phyloP scores from a whole-genome alignment of 2,329 filamentous ascomycete genomes.

The Colletotrichum neosansevieriae region DNA sequence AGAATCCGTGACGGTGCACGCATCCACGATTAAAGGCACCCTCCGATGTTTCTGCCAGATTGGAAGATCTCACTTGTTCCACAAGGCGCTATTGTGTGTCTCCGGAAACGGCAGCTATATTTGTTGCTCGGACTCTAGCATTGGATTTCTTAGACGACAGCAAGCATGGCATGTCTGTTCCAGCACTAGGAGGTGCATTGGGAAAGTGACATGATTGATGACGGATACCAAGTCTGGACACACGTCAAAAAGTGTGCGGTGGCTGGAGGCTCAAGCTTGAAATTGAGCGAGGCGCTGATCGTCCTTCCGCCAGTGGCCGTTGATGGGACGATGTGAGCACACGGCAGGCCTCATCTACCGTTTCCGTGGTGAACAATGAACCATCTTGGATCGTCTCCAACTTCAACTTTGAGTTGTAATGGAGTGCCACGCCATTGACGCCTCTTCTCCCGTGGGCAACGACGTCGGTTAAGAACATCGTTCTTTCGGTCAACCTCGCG shows the following conservation, averaged over 20 bases:
- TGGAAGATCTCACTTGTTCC: neutral
- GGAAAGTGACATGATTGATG: conserved; percentile 17
- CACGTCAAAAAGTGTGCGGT: conserved; percentile 5
- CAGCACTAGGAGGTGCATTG: neutral
- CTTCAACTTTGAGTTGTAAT: neutral
- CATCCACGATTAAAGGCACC: conserved; percentile 7
- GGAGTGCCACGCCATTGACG: conserved; percentile 16
- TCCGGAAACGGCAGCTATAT: neutral
- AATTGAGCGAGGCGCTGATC: conserved; percentile 23
- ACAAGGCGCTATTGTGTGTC: conserved; percentile 1
- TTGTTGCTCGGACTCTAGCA: conserved; percentile 9
- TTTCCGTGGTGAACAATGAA: conserved; percentile 34
- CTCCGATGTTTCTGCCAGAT: conserved; percentile 26
- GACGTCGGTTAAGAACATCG: neutral
- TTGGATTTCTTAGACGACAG: neutral
- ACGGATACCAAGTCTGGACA: conserved; percentile 9
- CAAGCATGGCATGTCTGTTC: conserved; percentile 1
- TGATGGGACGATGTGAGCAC: conserved; percentile 21
- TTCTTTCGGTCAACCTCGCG: neutral
- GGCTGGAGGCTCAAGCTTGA: conserved; percentile 26
- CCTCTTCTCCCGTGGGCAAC: conserved; percentile 24
- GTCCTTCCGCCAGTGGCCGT: neutral
- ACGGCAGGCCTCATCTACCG: conserved; percentile 28
- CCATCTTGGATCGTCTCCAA: neutral
- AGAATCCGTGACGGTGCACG: conserved; percentile 22